A percentile compares a stretch with the other conserved stretches of the same genome.
phyloP scores from a whole-genome alignment of 805 yeast species.

The Suhomyces faveliae region DNA sequence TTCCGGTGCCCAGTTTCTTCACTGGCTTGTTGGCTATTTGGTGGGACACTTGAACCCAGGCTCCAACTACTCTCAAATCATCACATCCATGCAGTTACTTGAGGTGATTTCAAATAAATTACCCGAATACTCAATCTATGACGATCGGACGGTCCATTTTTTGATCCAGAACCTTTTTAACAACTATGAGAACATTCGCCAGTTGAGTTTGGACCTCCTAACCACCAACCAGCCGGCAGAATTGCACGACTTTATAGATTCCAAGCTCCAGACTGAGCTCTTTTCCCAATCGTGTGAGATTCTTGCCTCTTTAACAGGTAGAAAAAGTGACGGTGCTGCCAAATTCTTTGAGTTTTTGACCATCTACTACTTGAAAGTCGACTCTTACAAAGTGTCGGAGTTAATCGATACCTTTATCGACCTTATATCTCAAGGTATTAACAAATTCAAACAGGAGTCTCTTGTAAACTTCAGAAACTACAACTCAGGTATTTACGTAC shows the following conservation, averaged over 20 bases:
- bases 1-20: constrained; percentile 27
- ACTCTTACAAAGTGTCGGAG: not conserved
- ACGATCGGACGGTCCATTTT: constrained; percentile 37
- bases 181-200: constrained; percentile 77
- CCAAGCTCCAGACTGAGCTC: not conserved
- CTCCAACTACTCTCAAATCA: constrained; percentile 43
- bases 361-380: constrained; percentile 5
- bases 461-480: not conserved
- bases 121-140: constrained; percentile 47
- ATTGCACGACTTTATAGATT: not conserved
- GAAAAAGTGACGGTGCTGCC: constrained; percentile 80
- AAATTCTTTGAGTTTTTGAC: constrained; percentile 55
- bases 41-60: constrained; percentile 51
- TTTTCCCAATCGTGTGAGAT: constrained; percentile 11
- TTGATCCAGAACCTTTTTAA: constrained; percentile 63
- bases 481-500: constrained; percentile 31
- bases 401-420: constrained; percentile 2
- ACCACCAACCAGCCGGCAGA: constrained; percentile 20
- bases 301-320: constrained; percentile 46
- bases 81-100: constrained; percentile 17
- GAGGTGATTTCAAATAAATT: constrained; percentile 12
- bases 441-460: not conserved
- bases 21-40: constrained; percentile 56
- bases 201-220: constrained; percentile 45
- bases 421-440: not conserved